Conservation (phyloP, 2,329 filamentous ascomycete species). For the Gnomoniopsis sp. region DNA sequence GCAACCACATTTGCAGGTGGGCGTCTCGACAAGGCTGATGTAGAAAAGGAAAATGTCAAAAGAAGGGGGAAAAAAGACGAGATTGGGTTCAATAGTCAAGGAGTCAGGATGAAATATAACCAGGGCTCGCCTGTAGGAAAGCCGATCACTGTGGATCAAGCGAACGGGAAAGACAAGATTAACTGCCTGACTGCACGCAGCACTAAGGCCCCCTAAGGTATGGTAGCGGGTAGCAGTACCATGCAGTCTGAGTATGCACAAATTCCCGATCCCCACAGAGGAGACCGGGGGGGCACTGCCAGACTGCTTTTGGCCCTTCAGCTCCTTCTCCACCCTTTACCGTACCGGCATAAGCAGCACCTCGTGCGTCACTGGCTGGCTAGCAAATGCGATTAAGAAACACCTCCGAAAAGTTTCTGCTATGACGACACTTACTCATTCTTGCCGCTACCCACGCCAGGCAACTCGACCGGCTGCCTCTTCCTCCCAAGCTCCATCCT, state of each 20-base stretch:
- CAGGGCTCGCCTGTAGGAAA: conserved; percentile 1
- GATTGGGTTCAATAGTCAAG: neutral
- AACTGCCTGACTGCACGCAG: neutral
- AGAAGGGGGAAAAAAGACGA: neutral
- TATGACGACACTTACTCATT: conserved; percentile 13
- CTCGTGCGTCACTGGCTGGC: conserved; percentile 12
- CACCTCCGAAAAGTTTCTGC: neutral
- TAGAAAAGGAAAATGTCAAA: neutral
- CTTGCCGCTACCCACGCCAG: neutral
- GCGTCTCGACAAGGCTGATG: neutral
- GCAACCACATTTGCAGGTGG: neutral
- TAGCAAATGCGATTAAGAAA: neutral
- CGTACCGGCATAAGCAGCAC: neutral
- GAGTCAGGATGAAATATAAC: neutral
- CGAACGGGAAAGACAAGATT: neutral
- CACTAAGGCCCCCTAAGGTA: too few relatives aligned
- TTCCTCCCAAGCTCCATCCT: neutral
- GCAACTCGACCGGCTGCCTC: neutral
- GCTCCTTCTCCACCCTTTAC: conserved; percentile 1
- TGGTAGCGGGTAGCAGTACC: neutral
- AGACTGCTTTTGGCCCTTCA: too few relatives aligned
- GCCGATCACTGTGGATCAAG: neutral
- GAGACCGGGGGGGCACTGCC: too few relatives aligned
- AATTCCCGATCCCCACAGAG: neutral
- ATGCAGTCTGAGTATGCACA: neutral